Conservation (phyloP, 192 early-diverging fungal genomes). For the Geranomyces michiganensis region DNA sequence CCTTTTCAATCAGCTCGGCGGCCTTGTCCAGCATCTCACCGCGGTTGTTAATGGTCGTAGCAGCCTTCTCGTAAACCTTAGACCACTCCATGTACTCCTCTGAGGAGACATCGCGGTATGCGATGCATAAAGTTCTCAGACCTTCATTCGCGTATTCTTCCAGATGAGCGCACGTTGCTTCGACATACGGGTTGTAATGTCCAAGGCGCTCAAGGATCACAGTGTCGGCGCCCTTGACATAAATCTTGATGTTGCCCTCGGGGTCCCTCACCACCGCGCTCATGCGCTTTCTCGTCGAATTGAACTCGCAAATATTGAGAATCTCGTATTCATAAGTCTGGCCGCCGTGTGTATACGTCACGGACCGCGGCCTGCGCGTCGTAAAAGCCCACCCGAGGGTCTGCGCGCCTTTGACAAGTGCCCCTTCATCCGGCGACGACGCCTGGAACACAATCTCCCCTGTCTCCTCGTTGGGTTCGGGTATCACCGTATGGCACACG, state of each 20-base stretch:
- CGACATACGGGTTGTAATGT: constrained; percentile 70
- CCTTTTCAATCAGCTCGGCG: constrained; percentile 94
- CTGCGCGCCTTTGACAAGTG: constrained; percentile 76
- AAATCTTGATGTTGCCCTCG: constrained; percentile 81
- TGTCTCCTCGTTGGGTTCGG: constrained; percentile 71
- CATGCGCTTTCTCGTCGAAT: constrained; percentile 99
- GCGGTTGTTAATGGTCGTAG: constrained; percentile 90
- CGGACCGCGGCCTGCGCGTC: constrained; percentile 57
- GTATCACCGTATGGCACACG: constrained; percentile 98
- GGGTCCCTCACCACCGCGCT: constrained; percentile 86
- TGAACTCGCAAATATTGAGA: constrained; percentile 97
- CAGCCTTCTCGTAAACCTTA: constrained; percentile 75
- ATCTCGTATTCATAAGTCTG: constrained; percentile 81
- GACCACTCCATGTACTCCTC: constrained; percentile 87
- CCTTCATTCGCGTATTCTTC: constrained; percentile 97
- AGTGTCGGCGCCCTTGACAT: constrained; percentile 98
- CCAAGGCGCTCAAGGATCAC: constrained; percentile 92
- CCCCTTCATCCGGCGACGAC: constrained; percentile 95
- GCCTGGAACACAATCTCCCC: constrained; percentile 89
- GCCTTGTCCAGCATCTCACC: constrained; percentile 85
- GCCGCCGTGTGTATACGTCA: constrained; percentile 47
- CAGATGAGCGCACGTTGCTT: constrained; percentile 71
- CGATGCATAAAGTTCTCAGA: constrained; percentile 92
- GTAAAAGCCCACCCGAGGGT: constrained; percentile 59
- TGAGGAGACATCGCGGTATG: constrained; percentile 87